phyloP scores from a whole-genome alignment of 768 basidiomycete species.

The Tulasnella sp. region DNA sequence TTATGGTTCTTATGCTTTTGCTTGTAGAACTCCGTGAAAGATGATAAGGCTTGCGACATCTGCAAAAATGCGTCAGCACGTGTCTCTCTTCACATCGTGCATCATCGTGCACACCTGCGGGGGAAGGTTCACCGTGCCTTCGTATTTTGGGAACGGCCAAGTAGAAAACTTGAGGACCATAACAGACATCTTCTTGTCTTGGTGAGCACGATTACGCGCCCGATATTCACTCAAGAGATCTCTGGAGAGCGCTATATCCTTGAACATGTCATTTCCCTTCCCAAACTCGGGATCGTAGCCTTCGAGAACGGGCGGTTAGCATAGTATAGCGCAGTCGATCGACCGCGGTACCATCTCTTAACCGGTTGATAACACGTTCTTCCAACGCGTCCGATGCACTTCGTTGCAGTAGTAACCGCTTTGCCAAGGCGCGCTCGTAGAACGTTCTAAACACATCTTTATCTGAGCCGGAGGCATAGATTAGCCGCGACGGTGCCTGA shows the following conservation, averaged over 20 bases:
- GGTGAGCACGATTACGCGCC: constrained; percentile 27
- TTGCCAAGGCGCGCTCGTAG: constrained; percentile 81
- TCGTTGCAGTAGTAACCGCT: constrained; percentile 68
- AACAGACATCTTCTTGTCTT: constrained; percentile 38
- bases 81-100: not conserved
- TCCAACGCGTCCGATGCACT: constrained; percentile 84
- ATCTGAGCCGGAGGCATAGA: constrained; percentile 30
- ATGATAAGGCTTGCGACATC: constrained; percentile 60
- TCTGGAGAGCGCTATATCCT: constrained; percentile 64
- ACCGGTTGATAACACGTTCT: constrained; percentile 65
- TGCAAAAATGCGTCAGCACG: constrained; percentile 25
- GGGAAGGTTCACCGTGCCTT: constrained; percentile 37
- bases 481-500: not conserved
- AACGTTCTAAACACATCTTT: constrained; percentile 91
- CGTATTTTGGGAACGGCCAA: constrained; percentile 56
- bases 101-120: constrained; percentile 29
- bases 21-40: constrained; percentile 63
- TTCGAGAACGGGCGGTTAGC: constrained; percentile 26
- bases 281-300: constrained; percentile 94
- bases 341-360: constrained; percentile 57
- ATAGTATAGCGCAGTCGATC: not conserved
- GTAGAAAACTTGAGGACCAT: constrained; percentile 80
- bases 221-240: constrained; percentile 62
- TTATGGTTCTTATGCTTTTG: constrained; percentile 60
- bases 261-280: constrained; percentile 92